Evolutionary conservation across 805 yeast genomes (phyloP), one percentile per base, ranked within the genome.

Genomic region (Lipomyces anomalus): DNA sequence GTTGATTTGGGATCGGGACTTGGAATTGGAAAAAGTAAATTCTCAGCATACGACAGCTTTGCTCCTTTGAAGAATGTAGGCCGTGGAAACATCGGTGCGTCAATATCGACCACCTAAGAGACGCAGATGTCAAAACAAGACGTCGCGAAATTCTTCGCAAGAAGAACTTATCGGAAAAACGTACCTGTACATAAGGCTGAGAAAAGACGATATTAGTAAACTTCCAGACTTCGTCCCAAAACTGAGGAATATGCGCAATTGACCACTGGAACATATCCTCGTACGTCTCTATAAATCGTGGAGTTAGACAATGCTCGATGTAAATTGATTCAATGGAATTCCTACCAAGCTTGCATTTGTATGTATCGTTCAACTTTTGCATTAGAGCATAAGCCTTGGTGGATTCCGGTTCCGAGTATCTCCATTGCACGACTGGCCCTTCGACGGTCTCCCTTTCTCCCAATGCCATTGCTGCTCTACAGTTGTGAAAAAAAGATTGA

Each of bases 171-270:
- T 26, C 20, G 35, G 7, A 23, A 28, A 33, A 18, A 5, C 24
- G n/a, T 22, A 33, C 55, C 6, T 32, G 21, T 6, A 40, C 24
- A 35, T 37, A 46, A 21, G 44, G 43, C 3, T 30, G n/a, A 4
- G 40, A 30, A n/a, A n/a, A n/a, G n/a, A n/a, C 43, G 22, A 54
- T 42, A 30, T 30, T n/a, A 5, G 58, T 54, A 40, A 51, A 55
- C 16, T 24, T 23, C 58, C 58, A 55, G 5, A 46, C 55, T 11
- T 42, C 52, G 16, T 38, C 44, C 58, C 58, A 55, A 38, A 55
- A 54, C 22, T 33, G 22, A 3, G 47, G 9, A 4, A 48, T 42
- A 28, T 51, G 4, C 6, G 33, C 35, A 22, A 48, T 44, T 7
- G 58, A 55, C 58, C 58, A 55, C 7, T 42, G 16, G 39, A 43